phyloP scores from a whole-genome alignment of 2,329 filamentous ascomycete species.

The Raffaelea deltoideospora region DNA sequence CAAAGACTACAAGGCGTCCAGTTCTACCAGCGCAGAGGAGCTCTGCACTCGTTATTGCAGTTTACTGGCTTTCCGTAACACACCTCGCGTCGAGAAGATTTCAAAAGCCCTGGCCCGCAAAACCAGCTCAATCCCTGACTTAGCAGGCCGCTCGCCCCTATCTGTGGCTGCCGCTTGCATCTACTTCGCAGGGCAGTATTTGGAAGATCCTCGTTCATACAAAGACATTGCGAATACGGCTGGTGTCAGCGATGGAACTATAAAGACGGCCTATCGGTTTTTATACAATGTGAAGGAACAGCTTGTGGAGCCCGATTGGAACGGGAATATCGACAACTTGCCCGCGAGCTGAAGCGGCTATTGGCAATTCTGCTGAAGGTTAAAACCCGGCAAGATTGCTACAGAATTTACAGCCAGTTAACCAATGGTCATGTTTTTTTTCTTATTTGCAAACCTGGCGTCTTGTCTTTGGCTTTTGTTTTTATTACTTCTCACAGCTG shows the following conservation, averaged over 20 bases:
- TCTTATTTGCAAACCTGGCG: too few relatives aligned
- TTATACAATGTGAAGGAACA: constrained; percentile 61
- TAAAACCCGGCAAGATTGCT: too few relatives aligned
- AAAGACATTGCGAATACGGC: constrained; percentile 76
- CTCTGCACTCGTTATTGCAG: constrained; percentile 85
- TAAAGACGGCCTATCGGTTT: constrained; percentile 87
- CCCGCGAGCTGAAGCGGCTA: constrained; percentile 47
- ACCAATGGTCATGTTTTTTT: too few relatives aligned
- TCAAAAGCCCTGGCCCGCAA: constrained; percentile 64
- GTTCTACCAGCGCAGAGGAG: constrained; percentile 65
- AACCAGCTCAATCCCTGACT: constrained; percentile 60
- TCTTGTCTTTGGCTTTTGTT: too few relatives aligned
- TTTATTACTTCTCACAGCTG: too few relatives aligned
- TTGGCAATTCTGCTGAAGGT: too few relatives aligned
- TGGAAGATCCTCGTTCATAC: constrained; percentile 63
- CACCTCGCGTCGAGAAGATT: constrained; percentile 63
- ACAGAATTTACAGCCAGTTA: too few relatives aligned
- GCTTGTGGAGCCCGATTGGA: constrained; percentile 24
- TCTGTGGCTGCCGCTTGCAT: constrained; percentile 93
- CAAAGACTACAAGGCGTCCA: constrained; percentile 57
- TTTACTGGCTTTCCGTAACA: constrained; percentile 56
- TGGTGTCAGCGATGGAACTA: constrained; percentile 90
- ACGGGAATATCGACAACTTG: constrained; percentile 55
- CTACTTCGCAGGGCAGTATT: constrained; percentile 83
- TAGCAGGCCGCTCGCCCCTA: constrained; percentile 84